Base-by-base conservation (phyloP, 2,329 filamentous ascomycete genomes). In the Sclerotinia nivalis region DNA sequence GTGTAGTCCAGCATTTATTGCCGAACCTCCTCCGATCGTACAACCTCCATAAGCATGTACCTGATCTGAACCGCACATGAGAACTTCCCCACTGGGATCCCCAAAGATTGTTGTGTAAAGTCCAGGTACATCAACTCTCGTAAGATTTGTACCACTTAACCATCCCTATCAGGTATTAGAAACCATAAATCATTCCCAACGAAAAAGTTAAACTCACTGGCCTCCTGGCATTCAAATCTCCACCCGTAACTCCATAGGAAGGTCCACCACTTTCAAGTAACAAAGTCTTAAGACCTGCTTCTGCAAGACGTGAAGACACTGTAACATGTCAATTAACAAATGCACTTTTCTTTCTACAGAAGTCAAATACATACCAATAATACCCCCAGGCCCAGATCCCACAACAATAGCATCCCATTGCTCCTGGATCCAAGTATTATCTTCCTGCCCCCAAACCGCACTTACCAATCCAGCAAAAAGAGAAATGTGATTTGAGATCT, bases 1-100 rank as follows among this genome's bases (percentile, higher is more conserved):
- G 75, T 82, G 86, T 1, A 86, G 75, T 12, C 84, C 84, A 8
- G 84, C 85, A 69, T 87, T 87, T 76, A 87, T 84, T 13, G 85
- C 84, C 60, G 82, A 84, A 69, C 81, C 82, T 12, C 85, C 85
- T 7, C 85, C 84, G 20, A 86, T 79, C 0, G 83, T 83, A 74
- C 85, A 87, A 40, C 82, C 85, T 34, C 82, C 80, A 72, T 81
- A 85, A 13, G 80, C 81, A 47, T 80, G 80, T 20, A 83, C 77
- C 4, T 43, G 40, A 18, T 80, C 74, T 10, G 80, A 79, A 2
- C 80, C 71, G 72, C 84, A 86, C 2, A 81, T 74, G 31, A 86
- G 74, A 54, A 80, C 76, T 2, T 80, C 79, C 18, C 76, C 75
- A 9, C 0, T 43, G 40, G 40, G 40, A 43, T 80, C 79, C 28